Percentiles rank a stretch among this genome's conserved stretches.
Conservation (phyloP, 345 rosid species). For the Murraya paniculata region DNA sequence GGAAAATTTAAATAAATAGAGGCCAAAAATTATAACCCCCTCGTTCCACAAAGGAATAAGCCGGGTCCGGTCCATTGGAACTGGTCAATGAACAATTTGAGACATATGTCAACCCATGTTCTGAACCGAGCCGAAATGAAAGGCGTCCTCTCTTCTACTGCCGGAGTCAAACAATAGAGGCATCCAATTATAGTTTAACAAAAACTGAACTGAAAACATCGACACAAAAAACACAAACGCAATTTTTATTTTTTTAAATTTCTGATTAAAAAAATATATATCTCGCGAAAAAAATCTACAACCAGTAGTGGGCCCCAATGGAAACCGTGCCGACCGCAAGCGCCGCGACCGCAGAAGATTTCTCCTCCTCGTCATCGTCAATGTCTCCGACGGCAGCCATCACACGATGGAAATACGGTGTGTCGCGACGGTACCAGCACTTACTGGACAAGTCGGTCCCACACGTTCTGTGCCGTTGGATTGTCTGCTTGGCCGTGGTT, state of each 20-base stretch:
- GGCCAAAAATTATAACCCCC: too few species aligned
- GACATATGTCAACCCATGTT: not conserved
- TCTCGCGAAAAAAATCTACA: not conserved
- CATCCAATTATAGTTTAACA: not conserved
- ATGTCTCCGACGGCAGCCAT: constrained; percentile 4
- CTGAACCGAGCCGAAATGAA: not conserved
- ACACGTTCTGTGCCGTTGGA: constrained; percentile 59
- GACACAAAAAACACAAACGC: not conserved
- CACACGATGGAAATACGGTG: constrained; percentile 40
- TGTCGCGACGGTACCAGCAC: constrained; percentile 59
- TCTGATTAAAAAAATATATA: not conserved
- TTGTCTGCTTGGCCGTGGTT: constrained; percentile 47
- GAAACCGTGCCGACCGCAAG: constrained; percentile 33
- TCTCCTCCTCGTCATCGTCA: constrained; percentile 22
- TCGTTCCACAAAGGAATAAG: not conserved
- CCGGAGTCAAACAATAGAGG: not conserved
- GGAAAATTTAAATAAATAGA: too few species aligned
- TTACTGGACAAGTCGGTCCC: constrained; percentile 76
- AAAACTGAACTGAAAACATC: not conserved
- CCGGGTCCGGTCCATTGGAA: not conserved
- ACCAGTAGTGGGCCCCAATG: constrained; percentile 26
- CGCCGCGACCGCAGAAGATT: constrained; percentile 31
- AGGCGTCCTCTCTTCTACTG: not conserved
- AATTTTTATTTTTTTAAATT: not conserved
- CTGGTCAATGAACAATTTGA: not conserved